phyloP scores from a whole-genome alignment of 805 yeast genomes.

The Wickerhamomyces mucosus region DNA sequence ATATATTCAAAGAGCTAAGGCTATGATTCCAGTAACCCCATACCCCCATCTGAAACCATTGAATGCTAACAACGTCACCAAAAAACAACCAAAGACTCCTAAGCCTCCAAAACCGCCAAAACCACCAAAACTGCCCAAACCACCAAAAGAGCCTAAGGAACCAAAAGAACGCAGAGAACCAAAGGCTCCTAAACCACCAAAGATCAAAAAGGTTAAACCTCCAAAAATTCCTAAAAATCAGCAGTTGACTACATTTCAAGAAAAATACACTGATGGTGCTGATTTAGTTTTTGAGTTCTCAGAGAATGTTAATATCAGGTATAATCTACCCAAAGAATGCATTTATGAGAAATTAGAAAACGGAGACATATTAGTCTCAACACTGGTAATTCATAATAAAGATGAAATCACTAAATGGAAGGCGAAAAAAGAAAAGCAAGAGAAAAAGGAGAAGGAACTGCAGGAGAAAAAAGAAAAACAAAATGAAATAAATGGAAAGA shows the following conservation, averaged over 20 bases:
- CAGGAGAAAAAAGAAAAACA: constrained; percentile 20
- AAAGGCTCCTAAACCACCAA: constrained; percentile 13
- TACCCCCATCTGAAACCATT: constrained; percentile 13
- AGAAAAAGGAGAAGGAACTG: constrained; percentile 17
- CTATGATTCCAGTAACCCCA: constrained; percentile 49
- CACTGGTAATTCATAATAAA: constrained; percentile 22
- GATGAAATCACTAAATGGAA: constrained; percentile 18
- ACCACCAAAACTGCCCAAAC: constrained; percentile 3
- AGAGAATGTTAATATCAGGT: constrained; percentile 72
- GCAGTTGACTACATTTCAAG: constrained; percentile 69
- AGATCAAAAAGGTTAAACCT: constrained; percentile 7
- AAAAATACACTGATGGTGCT: constrained; percentile 56
- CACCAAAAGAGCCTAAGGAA: constrained; percentile 1
- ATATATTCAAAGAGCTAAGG: constrained; percentile 69
- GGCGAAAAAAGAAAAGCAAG: constrained; percentile 10
- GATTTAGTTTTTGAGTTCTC: constrained; percentile 77
- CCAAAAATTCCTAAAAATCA: constrained; percentile 32
- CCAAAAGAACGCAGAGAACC: constrained; percentile 4
- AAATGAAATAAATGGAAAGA: constrained; percentile 13
- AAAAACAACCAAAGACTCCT: constrained; percentile 1
- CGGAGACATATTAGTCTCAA: constrained; percentile 28
- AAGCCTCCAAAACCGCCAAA: constrained; percentile 4
- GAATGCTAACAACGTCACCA: background rate
- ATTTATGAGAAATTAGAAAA: constrained; percentile 48
- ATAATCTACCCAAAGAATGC: constrained; percentile 64